Evolutionary conservation across 345 rosid genomes (phyloP), one percentile per base, ranked within the genome.

Genomic region (Salix dunnii): DNA sequence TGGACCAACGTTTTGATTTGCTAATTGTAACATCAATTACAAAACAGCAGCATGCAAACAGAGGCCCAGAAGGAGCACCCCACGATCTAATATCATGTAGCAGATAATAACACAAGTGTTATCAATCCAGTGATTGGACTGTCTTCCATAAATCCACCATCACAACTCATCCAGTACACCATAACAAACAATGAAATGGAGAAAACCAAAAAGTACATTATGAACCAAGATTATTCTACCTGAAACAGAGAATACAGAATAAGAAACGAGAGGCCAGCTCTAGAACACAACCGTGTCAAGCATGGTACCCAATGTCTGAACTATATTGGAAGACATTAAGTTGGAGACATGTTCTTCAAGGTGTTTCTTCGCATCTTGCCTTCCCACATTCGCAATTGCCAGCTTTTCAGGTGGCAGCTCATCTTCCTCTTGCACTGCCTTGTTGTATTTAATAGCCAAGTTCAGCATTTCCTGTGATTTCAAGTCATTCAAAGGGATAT

Each of bases 281-380:
- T 87, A 96, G 83, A 94, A 96, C 67, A 92, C 94, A 36, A 96
- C 98, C 7, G 98, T 96, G 84, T 94, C 99, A 0, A 96, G 95
- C 98, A 96, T 96, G 60, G 98, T 94, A 67, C 99, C 98, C 76
- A 96, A 79, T 60, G 99, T 96, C 84, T 96, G 99, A 35, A 93
- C 93, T 55, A 93, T 96, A 91, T 96, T 96, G 68, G 98, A 90
- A n/a, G 99, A 96, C 99, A 96, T 96, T 79, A 96, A 72, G 86
- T 96, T 90, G 28, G 99, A 90, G 71, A 93, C 94, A 58, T 96
- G 97, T 68, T 96, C 99, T 84, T 93, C 98, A 31, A 96, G 92
- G 84, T 96, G 98, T 87, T 96, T 96, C 87, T 96, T 96, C 16
- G 98, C 97, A 68, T 96, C 99, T 83, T 96, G 99, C 84, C 98